Conservation (phyloP, 2,329 filamentous ascomycete genomes). For the Cryphonectria parasitica region DNA sequence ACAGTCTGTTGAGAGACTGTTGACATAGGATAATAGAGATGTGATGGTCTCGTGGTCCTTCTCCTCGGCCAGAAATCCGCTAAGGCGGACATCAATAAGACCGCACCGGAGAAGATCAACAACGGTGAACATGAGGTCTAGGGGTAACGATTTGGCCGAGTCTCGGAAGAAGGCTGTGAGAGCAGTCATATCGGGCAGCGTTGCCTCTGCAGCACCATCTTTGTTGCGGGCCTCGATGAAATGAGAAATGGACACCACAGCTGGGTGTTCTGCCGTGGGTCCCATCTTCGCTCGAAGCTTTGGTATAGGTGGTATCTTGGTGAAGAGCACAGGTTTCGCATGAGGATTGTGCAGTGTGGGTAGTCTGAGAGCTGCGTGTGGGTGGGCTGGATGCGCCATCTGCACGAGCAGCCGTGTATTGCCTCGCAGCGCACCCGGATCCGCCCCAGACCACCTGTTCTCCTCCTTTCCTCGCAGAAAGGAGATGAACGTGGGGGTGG, state of each 20-base stretch:
- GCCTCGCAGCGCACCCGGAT: conserved; percentile 66
- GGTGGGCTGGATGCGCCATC: conserved; percentile 76
- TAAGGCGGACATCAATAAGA: conserved; percentile 76
- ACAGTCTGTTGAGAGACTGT: conserved; percentile 53
- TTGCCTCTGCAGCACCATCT: conserved; percentile 64
- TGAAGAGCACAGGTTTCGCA: conserved; percentile 70
- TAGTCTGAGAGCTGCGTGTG: conserved; percentile 71
- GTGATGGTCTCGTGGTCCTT: conserved; percentile 64
- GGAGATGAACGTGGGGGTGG: conserved; percentile 88
- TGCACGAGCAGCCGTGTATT: conserved; percentile 76
- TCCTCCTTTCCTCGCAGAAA: conserved; percentile 77
- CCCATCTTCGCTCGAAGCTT: conserved; percentile 85
- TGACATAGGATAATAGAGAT: conserved; percentile 64
- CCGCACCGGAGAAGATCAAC: conserved; percentile 84
- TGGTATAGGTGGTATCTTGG: conserved; percentile 78
- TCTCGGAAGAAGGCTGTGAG: conserved; percentile 66
- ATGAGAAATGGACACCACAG: conserved; percentile 65
- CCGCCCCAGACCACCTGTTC: conserved; percentile 80
- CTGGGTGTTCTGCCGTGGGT: conserved; percentile 56
- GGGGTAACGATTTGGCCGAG: conserved; percentile 59
- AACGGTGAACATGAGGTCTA: conserved; percentile 74
- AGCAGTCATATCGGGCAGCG: conserved; percentile 70
- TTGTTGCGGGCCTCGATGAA: conserved; percentile 70
- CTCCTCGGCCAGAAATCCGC: conserved; percentile 83
- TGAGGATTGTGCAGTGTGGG: conserved; percentile 69